Evolutionary conservation across 495 filamentous ascomycete species (phyloP).

Genomic region (Neurospora cerealis): DNA sequence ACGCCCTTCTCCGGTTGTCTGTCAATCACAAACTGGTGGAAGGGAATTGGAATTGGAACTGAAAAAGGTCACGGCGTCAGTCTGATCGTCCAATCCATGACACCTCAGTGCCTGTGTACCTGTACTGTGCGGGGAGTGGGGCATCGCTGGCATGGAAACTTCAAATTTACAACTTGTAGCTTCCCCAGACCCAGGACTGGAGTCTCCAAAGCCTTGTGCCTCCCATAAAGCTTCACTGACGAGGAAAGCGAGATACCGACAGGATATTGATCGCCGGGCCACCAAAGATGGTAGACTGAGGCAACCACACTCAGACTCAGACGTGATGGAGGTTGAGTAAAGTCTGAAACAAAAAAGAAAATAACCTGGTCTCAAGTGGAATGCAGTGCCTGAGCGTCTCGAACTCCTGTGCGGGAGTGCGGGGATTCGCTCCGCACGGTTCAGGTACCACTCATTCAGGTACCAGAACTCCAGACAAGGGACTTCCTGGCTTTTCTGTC

Average conservation of each 20-base stretch:
- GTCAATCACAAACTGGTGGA: background rate
- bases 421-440: background rate
- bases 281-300: background rate
- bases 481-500: background rate
- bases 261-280: background rate
- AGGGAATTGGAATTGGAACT: background rate
- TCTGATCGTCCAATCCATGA: background rate
- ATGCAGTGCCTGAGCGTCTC: background rate
- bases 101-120: background rate
- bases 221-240: background rate
- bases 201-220: background rate
- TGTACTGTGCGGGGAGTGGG: background rate
- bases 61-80: background rate
- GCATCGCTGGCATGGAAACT: background rate
- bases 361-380: background rate
- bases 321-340: background rate
- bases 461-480: background rate
- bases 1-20: background rate
- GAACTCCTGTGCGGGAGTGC: background rate
- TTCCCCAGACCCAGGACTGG: background rate
- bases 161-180: background rate
- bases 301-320: background rate
- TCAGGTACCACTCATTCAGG: background rate
- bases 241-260: background rate
- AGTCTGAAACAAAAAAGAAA: background rate